Percentiles rank a stretch among this genome's conserved stretches.
phyloP scores from a whole-genome alignment of 768 basidiomycete species.

The Lentinula sp. region DNA sequence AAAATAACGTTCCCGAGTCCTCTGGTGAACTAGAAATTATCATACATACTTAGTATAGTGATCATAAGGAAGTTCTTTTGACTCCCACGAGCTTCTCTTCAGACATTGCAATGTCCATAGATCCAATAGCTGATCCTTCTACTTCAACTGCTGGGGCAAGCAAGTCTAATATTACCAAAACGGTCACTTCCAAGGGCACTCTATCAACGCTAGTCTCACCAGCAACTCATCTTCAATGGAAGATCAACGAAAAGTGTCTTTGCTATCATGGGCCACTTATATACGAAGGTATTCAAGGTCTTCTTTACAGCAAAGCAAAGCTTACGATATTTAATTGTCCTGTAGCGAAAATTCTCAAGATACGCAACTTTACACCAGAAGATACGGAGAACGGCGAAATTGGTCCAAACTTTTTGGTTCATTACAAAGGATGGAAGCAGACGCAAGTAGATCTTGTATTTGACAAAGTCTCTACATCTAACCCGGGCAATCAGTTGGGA shows the following conservation, averaged over 20 bases:
- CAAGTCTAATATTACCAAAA: neutral
- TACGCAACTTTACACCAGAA: constrained; percentile 57
- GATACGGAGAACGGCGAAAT: constrained; percentile 51
- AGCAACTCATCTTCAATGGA: neutral
- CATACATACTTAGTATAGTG: too few species aligned
- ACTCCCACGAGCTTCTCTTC: neutral
- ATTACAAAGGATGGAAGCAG: constrained; percentile 99
- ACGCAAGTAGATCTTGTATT: constrained; percentile 52
- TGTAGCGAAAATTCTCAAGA: constrained; percentile 66
- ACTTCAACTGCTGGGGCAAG: neutral
- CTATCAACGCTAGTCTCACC: neutral
- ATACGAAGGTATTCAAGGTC: constrained; percentile 55
- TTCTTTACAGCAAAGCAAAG: neutral
- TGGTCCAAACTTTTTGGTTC: constrained; percentile 89
- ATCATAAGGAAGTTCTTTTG: too few species aligned
- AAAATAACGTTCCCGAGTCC: too few species aligned
- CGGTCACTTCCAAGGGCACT: neutral
- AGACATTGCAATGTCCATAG: neutral
- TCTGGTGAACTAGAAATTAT: too few species aligned
- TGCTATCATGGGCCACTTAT: constrained; percentile 95
- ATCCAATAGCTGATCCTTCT: neutral
- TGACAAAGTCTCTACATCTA: neutral
- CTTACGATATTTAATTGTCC: neutral
- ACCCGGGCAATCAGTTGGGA: constrained; percentile 65
- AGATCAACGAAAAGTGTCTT: constrained; percentile 63